Evolutionary conservation across 495 filamentous ascomycete species (phyloP).

Genomic region (Podospora tetraspora): DNA sequence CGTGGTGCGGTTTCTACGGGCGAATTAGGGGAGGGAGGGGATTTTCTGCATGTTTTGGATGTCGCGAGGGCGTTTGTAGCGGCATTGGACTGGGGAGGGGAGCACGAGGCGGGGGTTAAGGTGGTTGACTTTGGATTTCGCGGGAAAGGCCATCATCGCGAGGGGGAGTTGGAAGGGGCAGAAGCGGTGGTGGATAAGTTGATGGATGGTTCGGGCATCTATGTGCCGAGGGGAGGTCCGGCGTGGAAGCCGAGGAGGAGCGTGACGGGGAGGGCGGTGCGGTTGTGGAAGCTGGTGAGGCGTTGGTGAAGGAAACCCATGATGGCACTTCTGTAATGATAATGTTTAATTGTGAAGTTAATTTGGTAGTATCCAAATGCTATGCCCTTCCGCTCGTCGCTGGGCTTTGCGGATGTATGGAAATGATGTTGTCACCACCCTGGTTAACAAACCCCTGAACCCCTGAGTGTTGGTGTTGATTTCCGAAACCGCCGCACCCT

Average conservation of each 20-base stretch:
- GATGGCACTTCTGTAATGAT: not conserved
- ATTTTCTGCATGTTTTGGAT: not conserved
- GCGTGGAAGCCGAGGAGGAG: slow-evolving; percentile 26
- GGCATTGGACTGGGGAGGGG: not conserved
- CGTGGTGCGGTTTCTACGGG: not conserved
- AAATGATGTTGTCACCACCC: not conserved
- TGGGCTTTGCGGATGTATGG: no score
- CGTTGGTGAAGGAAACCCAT: slow-evolving; percentile 2
- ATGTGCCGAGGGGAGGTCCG: slow-evolving; percentile 25
- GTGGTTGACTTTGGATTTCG: not conserved
- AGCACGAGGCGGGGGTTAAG: not conserved
- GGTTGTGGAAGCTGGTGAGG: slow-evolving; percentile 28
- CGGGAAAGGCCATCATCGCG: not conserved
- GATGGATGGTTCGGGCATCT: slow-evolving; percentile 30
- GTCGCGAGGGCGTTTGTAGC: not conserved
- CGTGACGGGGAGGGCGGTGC: slow-evolving; percentile 21
- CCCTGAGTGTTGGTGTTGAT: not conserved
- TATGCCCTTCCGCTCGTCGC: no score
- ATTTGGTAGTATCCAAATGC: no score
- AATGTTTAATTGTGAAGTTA: not conserved
- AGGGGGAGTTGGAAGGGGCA: slow-evolving; percentile 19
- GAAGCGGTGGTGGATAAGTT: slow-evolving; percentile 17
- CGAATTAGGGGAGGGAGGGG: not conserved
- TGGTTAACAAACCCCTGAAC: not conserved
- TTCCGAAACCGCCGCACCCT: not conserved